Evolutionary conservation across 2,329 filamentous ascomycete genomes (phyloP).

Genomic region (Xylariaceae sp.): DNA sequence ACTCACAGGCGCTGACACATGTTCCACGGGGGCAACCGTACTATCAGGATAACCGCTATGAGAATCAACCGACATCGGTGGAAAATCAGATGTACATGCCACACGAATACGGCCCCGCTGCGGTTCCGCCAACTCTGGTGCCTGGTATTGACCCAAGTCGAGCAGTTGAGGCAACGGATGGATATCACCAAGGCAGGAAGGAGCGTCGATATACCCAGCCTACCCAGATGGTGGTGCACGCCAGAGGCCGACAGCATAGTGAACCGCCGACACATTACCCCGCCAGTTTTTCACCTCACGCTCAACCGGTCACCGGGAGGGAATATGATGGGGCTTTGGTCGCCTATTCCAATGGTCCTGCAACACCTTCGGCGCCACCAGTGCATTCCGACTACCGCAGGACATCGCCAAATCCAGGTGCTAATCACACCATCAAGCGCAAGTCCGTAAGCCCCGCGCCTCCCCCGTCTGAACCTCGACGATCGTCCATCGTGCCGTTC

Average conservation of each 20-base stretch:
- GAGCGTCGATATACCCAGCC: conserved; percentile 42
- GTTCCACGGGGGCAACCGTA: conserved; percentile 22
- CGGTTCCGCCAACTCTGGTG: conserved; percentile 52
- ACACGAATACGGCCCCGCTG: conserved; percentile 38
- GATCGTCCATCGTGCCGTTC: conserved; percentile 61
- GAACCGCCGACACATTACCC: conserved; percentile 27
- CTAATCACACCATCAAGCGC: conserved; percentile 53
- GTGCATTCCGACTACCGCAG: conserved; percentile 23
- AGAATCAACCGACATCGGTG: conserved; percentile 31
- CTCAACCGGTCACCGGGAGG: conserved; percentile 18
- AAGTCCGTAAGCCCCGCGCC: conserved; percentile 73
- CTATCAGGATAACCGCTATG: conserved; percentile 25
- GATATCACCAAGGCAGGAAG: conserved; percentile 51
- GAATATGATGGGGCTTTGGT: conserved; percentile 33
- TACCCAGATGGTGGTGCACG: conserved; percentile 33
- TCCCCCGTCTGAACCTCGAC: conserved; percentile 40
- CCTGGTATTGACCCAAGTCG: conserved; percentile 55
- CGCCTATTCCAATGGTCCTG: conserved; percentile 22
- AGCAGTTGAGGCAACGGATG: conserved; percentile 52
- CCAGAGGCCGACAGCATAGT: conserved; percentile 36
- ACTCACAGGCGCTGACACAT: conserved; percentile 28
- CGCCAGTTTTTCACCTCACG: conserved; percentile 21
- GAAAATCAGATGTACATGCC: conserved; percentile 32
- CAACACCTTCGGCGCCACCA: conserved; percentile 16
- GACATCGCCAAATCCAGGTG: conserved; percentile 39